Evolutionary conservation across 2,329 filamentous ascomycete genomes (phyloP).

Genomic region (Helotiales sp.): DNA sequence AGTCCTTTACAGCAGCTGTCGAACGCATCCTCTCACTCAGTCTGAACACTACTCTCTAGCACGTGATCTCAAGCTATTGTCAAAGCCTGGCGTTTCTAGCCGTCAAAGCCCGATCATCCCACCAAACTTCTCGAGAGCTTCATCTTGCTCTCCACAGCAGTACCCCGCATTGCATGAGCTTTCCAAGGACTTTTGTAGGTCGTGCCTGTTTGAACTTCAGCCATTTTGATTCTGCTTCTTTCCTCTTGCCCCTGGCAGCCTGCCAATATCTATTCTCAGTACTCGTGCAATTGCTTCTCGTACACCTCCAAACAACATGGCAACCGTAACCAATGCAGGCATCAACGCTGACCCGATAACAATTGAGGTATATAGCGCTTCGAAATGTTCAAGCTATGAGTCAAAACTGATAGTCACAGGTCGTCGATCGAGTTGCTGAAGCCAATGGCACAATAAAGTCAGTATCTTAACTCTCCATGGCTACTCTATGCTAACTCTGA

Average conservation of each 20-base stretch:
- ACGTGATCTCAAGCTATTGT: not conserved
- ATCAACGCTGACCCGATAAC: conserved; percentile 17
- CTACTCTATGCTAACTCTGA: conserved; percentile 10
- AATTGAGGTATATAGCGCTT: conserved; percentile 18
- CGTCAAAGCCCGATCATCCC: not conserved
- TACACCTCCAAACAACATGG: conserved; percentile 15
- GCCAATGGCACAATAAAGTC: conserved; percentile 27
- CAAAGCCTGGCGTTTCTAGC: not conserved
- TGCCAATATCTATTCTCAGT: not conserved
- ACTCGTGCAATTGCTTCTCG: not conserved
- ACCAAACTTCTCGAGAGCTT: not conserved
- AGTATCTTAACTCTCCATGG: not conserved
- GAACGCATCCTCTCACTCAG: too few relatives aligned
- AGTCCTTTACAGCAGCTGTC: too few relatives aligned
- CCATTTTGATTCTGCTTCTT: not conserved
- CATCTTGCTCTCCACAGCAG: not conserved
- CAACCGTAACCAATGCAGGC: conserved; percentile 24
- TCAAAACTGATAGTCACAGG: conserved; percentile 15
- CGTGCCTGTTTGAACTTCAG: not conserved
- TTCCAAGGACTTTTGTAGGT: not conserved
- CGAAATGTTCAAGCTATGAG: not conserved
- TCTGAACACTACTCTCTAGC: not conserved
- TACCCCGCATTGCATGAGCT: not conserved
- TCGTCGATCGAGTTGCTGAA: conserved; percentile 26
- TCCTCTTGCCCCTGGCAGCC: not conserved